phyloP scores from a whole-genome alignment of 2,329 filamentous ascomycete genomes.

The Calonectria montana region DNA sequence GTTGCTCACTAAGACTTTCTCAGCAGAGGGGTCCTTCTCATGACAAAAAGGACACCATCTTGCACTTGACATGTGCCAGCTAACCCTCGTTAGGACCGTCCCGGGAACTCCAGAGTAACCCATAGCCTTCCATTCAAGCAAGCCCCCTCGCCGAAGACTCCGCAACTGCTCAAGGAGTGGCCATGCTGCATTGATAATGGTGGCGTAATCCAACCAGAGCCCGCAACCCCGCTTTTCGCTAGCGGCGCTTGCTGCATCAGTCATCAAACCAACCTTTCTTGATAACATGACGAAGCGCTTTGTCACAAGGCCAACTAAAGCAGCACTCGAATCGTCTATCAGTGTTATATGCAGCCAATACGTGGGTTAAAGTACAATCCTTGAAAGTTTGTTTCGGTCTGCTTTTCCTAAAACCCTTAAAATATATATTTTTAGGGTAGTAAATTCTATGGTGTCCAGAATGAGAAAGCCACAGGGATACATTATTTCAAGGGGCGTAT shows the following conservation, averaged over 20 bases:
- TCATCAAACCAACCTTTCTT: constrained; percentile 28
- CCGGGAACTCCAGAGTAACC: constrained; percentile 2
- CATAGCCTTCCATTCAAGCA: constrained; percentile 5
- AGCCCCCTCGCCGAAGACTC: constrained; percentile 2
- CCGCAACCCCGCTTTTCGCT: constrained; percentile 35
- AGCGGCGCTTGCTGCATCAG: constrained; percentile 31
- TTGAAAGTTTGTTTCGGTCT: no score
- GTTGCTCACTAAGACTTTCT: constrained; percentile 39
- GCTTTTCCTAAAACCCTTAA: no score
- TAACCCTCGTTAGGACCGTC: background rate
- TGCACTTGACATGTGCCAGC: background rate
- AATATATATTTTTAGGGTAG: no score
- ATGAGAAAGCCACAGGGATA: no score
- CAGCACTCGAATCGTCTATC: background rate
- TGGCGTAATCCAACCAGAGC: constrained; percentile 35
- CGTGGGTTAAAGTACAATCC: background rate
- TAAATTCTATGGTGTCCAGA: no score
- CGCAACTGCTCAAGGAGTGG: constrained; percentile 11
- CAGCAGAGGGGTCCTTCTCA: constrained; percentile 35
- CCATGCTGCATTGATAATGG: constrained; percentile 36
- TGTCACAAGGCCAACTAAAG: constrained; percentile 8
- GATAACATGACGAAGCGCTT: constrained; percentile 29
- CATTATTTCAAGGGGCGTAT: no score
- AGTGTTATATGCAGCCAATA: background rate
- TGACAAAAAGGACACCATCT: constrained; percentile 14